phyloP scores from a whole-genome alignment of 169 alveolate genomes.

The Eimeria praecox region DNA sequence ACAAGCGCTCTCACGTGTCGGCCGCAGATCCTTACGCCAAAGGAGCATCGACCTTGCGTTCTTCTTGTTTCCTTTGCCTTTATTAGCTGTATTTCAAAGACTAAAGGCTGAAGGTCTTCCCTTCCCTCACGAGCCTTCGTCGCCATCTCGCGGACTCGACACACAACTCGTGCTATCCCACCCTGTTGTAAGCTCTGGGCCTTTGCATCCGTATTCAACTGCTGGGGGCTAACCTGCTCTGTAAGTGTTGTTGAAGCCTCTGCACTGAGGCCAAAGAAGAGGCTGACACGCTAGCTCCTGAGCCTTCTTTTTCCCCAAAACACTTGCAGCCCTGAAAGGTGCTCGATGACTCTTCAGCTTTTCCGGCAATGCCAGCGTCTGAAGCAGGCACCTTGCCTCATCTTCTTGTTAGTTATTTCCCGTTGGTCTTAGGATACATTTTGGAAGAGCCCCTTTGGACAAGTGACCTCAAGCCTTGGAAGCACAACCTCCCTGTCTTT shows the following conservation, averaged over 20 bases:
- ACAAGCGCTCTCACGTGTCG: background rate
- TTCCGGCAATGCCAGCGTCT: background rate
- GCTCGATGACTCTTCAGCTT: background rate
- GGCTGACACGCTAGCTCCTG: background rate
- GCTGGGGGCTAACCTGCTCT: background rate
- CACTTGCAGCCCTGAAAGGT: background rate
- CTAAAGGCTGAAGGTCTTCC: background rate
- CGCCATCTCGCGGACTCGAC: background rate
- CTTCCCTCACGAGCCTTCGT: background rate
- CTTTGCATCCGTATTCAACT: background rate
- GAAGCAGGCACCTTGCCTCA: background rate
- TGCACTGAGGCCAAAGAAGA: background rate
- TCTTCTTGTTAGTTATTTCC: background rate
- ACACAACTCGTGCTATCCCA: background rate
- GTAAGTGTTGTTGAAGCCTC: background rate
- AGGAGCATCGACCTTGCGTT: background rate
- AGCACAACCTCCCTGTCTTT: background rate
- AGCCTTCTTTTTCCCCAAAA: too few relatives aligned
- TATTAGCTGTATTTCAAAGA: background rate
- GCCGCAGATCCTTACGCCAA: background rate
- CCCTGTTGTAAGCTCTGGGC: background rate
- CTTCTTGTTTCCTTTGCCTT: background rate
- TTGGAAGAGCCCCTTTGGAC: background rate
- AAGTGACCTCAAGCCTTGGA: background rate
- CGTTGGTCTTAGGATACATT: background rate